phyloP scores from a whole-genome alignment of 179 eudicot genomes.

The Dionaea muscipula region DNA sequence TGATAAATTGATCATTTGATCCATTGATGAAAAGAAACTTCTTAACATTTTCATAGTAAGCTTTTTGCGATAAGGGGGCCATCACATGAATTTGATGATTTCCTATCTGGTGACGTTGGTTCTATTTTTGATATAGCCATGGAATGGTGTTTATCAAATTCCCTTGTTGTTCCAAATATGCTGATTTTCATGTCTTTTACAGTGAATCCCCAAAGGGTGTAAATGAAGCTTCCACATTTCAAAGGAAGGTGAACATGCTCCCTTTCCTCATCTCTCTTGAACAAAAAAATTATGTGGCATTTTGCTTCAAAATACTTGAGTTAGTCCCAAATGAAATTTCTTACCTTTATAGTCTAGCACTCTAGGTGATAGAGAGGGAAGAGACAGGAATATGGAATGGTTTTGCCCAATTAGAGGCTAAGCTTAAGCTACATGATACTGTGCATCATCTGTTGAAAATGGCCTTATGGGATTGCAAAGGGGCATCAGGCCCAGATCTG shows the following conservation, averaged over 20 bases:
- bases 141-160: background rate
- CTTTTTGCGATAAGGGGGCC: background rate
- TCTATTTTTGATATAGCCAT: background rate
- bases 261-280: background rate
- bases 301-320: too few relatives aligned
- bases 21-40: too few relatives aligned
- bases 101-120: background rate
- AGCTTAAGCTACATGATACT: too few relatives aligned
- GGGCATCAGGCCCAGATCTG: too few relatives aligned
- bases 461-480: too few relatives aligned
- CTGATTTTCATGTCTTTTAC: slow-evolving; percentile 19
- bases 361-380: too few relatives aligned
- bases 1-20: too few relatives aligned
- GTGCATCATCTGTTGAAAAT: too few relatives aligned
- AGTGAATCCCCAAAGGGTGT: slow-evolving; percentile 88
- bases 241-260: slow-evolving; percentile 47
- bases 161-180: background rate
- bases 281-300: background rate
- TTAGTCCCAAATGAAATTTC: too few relatives aligned
- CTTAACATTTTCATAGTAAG: background rate
- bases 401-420: too few relatives aligned
- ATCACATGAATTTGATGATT: background rate
- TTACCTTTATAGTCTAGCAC: too few relatives aligned
- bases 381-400: too few relatives aligned
- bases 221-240: slow-evolving; percentile 71